Conservation (phyloP, 2,329 filamentous ascomycete genomes). For the Stemphylium lycopersici region DNA sequence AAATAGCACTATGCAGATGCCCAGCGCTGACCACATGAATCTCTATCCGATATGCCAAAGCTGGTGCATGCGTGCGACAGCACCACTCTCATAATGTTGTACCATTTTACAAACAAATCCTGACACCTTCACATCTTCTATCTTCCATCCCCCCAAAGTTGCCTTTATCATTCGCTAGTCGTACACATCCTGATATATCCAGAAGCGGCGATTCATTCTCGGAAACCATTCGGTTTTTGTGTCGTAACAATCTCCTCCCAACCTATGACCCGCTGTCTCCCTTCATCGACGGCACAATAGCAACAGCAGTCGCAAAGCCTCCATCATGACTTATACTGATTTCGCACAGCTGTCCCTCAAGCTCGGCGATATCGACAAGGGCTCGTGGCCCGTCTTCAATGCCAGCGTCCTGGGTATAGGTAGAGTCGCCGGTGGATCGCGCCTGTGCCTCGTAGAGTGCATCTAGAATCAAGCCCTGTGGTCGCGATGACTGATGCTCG, state of each 20-base stretch:
- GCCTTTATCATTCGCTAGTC: no score
- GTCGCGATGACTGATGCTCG: constrained; percentile 23
- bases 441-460: neutral
- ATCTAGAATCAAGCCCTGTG: constrained; percentile 38
- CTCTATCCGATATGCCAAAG: no score
- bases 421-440: neutral
- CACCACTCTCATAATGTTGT: neutral
- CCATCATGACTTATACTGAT: constrained; percentile 88
- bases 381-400: constrained; percentile 5
- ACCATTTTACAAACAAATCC: no score
- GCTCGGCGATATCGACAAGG: constrained; percentile 10
- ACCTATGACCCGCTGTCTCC: neutral
- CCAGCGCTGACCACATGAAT: no score
- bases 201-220: no score
- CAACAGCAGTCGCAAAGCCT: constrained; percentile 77
- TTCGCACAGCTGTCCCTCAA: constrained; percentile 62
- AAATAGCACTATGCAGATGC: no score
- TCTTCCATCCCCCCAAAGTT: no score
- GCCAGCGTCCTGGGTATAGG: neutral
- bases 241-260: neutral
- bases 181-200: no score
- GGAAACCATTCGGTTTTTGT: neutral
- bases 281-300: constrained; percentile 56
- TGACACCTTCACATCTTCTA: no score
- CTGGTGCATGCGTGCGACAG: neutral